Evolutionary conservation across 2,329 filamentous ascomycete species (phyloP), one percentile per base, ranked within the genome.

Genomic region (Anthostomella pinea): DNA sequence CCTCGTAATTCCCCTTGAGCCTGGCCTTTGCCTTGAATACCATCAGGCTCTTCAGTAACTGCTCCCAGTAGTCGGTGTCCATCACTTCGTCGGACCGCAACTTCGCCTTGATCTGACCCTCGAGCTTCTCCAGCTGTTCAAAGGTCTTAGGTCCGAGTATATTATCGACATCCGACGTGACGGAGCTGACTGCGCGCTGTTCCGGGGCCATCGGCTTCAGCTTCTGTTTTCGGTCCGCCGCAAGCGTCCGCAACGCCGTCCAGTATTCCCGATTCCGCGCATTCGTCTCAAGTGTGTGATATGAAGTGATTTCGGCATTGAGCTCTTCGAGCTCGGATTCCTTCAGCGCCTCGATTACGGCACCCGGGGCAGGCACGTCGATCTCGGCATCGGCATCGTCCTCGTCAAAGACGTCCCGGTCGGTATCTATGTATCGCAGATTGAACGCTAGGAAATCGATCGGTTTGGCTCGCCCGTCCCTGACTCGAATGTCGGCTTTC

Each of bases 21-120:
- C 84, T 88, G 2, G 89, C 88, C 60, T 87, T 89, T 21, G 93
- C 88, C 67, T 97, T 97, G 81, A 87, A 96, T 1, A 95, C 81
- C 6, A 85, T 72, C 45, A 98, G 69, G 57, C 83, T 94, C 49
- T 83, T 82, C 43, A 98, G 71, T 11, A 98, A 72, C 58, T 95
- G 87, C 58, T 95, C 88, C 93, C 93, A 98, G 62, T 97, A 98
- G 64, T 98, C 93, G 3, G 86, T 88, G 62, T 98, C 93, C 49
- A 98, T 91, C 24, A 87, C 83, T 57, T 96, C 90, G 57, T 95
- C 83, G 6, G 88, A 94, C 34, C 82, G 75, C 30, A 98, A 69
- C 67, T 98, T 98, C 11, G 74, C 71, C 58, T 81, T 81, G 61
- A 98, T 93, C 66, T 97, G 90, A 46, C 73, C 78, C 64, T 98